Base-by-base conservation (phyloP, 495 filamentous ascomycete species). In the Xylaria castorea region DNA sequence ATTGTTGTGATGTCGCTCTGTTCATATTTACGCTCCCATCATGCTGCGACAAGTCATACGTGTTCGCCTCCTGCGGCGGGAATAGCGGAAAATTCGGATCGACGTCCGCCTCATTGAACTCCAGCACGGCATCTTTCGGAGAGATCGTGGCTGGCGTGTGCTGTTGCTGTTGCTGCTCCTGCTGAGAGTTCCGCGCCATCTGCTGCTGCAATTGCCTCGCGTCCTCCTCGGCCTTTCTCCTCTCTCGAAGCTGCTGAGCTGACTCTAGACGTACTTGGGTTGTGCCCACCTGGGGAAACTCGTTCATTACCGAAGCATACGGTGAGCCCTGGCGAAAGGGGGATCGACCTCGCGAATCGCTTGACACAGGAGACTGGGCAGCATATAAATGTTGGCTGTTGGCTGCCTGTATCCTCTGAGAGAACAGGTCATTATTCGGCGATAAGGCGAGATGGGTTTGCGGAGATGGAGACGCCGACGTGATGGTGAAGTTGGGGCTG, bases 41-140 rank as follows among this genome's bases (percentile, higher is more conserved):
- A 53, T 66, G 79, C 25, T 80, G 73, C 38, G 81, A 78, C 64
- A 80, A 66, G 30, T 76, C 66, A 63, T 79, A 83, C 36, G 67
- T 76, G 51, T 60, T 77, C 12, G 72, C 53, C 36, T 79, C 75
- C 25, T 87, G 74, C 79, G 78, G 79, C 40, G 92, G 89, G 81
- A 94, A 95, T 40, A 97, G 81, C 46, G 93, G 89, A 74, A 91
- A 87, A 70, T 88, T 87, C 8, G 88, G 82, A 66, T 92, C 91
- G 0, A 91, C 92, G 18, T 92, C 89, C 9, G 87, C 81, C 55
- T 94, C 92, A 69, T 91, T 86, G 79, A 94, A 97, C 34, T 97
- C 95, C 71, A 97, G 84, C 71, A 95, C 79, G 5, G 94, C 94
- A 77, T 98, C 96, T 85, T 98, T 97, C 40, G 96, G 96, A 18